Evolutionary conservation across 2,329 filamentous ascomycete genomes (phyloP), one percentile per base, ranked within the genome.

Genomic region (Dactylellina haptotyla): DNA sequence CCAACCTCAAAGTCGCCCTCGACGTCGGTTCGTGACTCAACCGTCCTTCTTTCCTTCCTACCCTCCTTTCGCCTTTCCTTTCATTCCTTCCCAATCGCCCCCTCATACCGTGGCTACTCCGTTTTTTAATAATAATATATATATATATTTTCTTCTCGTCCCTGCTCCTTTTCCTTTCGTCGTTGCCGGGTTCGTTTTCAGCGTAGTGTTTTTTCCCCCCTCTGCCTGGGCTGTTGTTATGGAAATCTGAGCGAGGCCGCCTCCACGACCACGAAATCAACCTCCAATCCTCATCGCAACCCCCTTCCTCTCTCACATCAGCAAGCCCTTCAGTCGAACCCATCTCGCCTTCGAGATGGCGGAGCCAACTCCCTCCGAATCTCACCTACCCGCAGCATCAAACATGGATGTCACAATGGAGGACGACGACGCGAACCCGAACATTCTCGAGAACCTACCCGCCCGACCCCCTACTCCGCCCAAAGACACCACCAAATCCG

Each of bases 401-500:
- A 58, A 39, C 20, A 65, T 54, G 34, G 59, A 72, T 12, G 59
- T 65, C 14, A 34, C 67, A 65, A 72, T 72, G 67, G 67, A 72
- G 34, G 67, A 72, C 18, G 67, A 72, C 12, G 67, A 72, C 53
- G 51, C 67, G 67, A 75, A 76, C 46, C 56, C 59, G 20, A 75
- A 71, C n/a, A 59, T 83, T 77, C 81, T 88, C 77, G 84, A 87
- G 75, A 82, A 83, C 66, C 82, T 88, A 61, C 82, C 84, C 75
- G 80, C 86, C 73, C 85, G 87, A 80, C 88, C 88, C 25, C 88
- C 88, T n/a, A 90, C 88, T 32, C 88, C 88, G 50, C 88, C 88
- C n/a, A 85, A 78, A 75, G 80, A 81, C 57, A 79, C 79, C 4
- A 62, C 77, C 9, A 73, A 71, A n/a, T 56, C 75, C 9, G 20